A percentile compares a stretch with the other conserved stretches of the same genome.
These are phyloP conservation scores for Kwoniella sp. DNA, from an alignment of 768 basidiomycete species.

Conservation along the genomic window DNA sequence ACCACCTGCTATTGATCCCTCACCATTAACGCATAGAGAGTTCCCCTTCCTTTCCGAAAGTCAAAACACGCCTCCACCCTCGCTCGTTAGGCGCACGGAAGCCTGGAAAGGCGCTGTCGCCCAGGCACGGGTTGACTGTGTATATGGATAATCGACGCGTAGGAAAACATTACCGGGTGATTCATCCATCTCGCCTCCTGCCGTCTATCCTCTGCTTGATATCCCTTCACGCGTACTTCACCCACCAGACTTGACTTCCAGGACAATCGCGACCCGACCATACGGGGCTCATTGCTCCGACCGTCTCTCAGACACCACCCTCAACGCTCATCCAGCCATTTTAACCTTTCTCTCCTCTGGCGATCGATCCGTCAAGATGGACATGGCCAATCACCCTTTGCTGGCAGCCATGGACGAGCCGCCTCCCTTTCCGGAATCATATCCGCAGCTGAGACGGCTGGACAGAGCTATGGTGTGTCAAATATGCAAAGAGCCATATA, in stretches of 20 bases:
- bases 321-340: neutral
- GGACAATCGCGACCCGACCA: neutral
- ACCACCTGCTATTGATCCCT: too few relatives aligned
- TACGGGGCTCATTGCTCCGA: neutral
- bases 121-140: too few relatives aligned
- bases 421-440: slow-evolving; percentile 61
- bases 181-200: too few relatives aligned
- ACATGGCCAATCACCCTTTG: slow-evolving; percentile 28
- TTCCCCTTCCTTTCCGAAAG: too few relatives aligned
- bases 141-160: too few relatives aligned
- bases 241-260: neutral
- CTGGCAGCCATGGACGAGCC: slow-evolving; percentile 56
- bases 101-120: too few relatives aligned
- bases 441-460: slow-evolving; percentile 60
- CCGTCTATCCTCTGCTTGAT: too few relatives aligned
- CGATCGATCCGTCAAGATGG: slow-evolving; percentile 2
- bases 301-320: neutral
- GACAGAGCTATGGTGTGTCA: slow-evolving; percentile 67
- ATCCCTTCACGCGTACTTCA: too few relatives aligned
- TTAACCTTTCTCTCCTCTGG: neutral
- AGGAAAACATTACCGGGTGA: too few relatives aligned
- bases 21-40: too few relatives aligned
- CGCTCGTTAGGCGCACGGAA: too few relatives aligned
- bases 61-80: too few relatives aligned
- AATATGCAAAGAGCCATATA: slow-evolving; percentile 71